These are phyloP conservation scores for Apiospora aurea DNA, from an alignment of 2,329 filamentous ascomycete species.

Conservation along the genomic window DNA sequence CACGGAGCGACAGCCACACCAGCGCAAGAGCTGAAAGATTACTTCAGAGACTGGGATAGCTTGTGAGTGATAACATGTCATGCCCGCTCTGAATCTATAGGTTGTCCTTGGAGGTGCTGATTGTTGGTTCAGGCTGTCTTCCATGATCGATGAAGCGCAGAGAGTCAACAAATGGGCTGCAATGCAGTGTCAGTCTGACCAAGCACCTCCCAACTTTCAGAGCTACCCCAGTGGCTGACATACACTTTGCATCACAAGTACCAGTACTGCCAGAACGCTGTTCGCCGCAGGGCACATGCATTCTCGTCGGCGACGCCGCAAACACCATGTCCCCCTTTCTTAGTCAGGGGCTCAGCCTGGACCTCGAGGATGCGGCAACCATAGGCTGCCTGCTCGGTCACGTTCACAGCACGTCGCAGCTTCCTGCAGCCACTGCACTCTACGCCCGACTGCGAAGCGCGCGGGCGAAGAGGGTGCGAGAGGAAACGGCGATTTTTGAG, in stretches of 20 bases:
- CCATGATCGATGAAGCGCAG: not conserved
- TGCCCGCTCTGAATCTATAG: too few species aligned
- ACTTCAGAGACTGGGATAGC: not conserved
- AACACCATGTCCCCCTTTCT: conserved; percentile 19
- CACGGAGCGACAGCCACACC: not conserved
- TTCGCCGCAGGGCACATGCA: not conserved
- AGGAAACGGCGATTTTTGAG: not conserved
- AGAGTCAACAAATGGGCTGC: not conserved
- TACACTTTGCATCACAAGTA: not conserved
- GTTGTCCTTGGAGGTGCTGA: not conserved
- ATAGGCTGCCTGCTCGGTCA: conserved; percentile 9
- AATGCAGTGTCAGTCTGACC: not conserved
- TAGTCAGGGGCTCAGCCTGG: conserved; percentile 25
- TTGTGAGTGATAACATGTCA: not conserved
- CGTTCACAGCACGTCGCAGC: not conserved
- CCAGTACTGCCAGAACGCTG: not conserved
- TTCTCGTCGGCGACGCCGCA: conserved; percentile 22
- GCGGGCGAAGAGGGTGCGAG: not conserved
- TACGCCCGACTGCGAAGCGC: conserved; percentile 5
- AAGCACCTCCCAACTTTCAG: not conserved
- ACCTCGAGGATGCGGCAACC: conserved; percentile 22
- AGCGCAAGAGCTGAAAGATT: not conserved
- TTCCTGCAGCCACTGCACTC: not conserved
- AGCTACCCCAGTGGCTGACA: not conserved
- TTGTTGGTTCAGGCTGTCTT: not conserved